These are phyloP conservation scores for Phlebiopsis gigantea DNA, from an alignment of 768 basidiomycete species.

Conservation along the genomic window DNA sequence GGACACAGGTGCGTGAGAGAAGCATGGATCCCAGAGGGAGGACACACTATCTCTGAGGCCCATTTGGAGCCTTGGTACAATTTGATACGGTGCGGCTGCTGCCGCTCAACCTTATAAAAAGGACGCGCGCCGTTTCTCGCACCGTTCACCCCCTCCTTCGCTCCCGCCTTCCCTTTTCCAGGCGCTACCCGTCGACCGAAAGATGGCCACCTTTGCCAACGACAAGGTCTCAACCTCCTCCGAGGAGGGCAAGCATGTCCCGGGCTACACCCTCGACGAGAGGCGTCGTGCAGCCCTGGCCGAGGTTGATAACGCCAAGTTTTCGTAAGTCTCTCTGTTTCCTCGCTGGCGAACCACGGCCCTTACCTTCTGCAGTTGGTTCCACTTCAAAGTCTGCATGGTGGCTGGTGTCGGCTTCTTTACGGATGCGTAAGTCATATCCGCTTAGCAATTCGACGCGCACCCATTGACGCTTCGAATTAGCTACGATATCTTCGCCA, in stretches of 20 bases:
- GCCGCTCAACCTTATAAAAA: too few relatives aligned
- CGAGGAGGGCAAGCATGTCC: not conserved
- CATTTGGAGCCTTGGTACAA: too few relatives aligned
- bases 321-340: constrained; percentile 27
- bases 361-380: constrained; percentile 28
- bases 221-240: constrained; percentile 14
- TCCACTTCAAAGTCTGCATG: constrained; percentile 42
- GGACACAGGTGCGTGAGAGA: constrained; percentile 1
- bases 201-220: constrained; percentile 9
- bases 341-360: not conserved
- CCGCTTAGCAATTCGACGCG: too few relatives aligned
- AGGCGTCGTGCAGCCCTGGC: constrained; percentile 40
- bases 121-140: too few relatives aligned
- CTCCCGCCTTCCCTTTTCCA: not conserved
- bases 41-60: too few relatives aligned
- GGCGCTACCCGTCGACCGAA: not conserved
- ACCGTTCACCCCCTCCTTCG: constrained; percentile 6
- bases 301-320: constrained; percentile 46
- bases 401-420: constrained; percentile 31
- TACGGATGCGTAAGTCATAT: constrained; percentile 25
- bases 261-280: constrained; percentile 23
- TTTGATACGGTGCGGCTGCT: too few relatives aligned
- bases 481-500: constrained; percentile 33
- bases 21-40: too few relatives aligned
- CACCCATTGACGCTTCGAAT: too few relatives aligned